Conservation (phyloP, 441 rosid species). For the Aleurites moluccanus region DNA sequence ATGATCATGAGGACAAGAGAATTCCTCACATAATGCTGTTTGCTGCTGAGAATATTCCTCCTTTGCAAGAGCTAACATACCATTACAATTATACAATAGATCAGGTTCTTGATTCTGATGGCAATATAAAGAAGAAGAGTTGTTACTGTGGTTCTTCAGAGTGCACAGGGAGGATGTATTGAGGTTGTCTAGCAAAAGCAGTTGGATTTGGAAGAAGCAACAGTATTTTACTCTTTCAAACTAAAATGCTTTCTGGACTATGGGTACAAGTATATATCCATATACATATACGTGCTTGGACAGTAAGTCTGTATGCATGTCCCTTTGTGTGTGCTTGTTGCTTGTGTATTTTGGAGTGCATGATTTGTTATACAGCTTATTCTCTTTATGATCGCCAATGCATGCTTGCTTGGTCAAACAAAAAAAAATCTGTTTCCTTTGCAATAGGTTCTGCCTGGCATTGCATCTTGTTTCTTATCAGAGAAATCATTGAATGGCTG, state of each 20-base stretch:
- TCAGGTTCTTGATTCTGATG: slow-evolving; percentile 65
- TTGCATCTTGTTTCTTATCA: slow-evolving; percentile 1
- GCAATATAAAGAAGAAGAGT: slow-evolving; percentile 65
- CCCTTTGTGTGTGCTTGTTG: neutral
- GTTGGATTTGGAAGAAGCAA: slow-evolving; percentile 1
- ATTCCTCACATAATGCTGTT: slow-evolving; percentile 91
- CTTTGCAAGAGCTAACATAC: slow-evolving; percentile 80
- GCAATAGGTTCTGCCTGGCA: neutral
- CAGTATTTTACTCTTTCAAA: neutral
- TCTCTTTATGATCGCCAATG: neutral
- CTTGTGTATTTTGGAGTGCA: neutral
- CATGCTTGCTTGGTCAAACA: neutral
- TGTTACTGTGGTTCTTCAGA: slow-evolving; percentile 82
- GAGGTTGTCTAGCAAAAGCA: slow-evolving; percentile 20
- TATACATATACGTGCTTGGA: neutral
- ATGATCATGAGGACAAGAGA: slow-evolving; percentile 73
- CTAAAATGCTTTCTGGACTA: slow-evolving; percentile 17
- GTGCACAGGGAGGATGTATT: slow-evolving; percentile 83
- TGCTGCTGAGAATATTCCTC: slow-evolving; percentile 83
- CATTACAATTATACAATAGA: slow-evolving; percentile 70
- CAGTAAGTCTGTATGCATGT: neutral
- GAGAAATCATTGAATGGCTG: neutral
- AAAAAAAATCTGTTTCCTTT: neutral
- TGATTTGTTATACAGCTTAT: neutral
- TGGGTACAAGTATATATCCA: neutral